phyloP scores from a whole-genome alignment of 306 rosid genomes.

The Malus sylvestris region DNA sequence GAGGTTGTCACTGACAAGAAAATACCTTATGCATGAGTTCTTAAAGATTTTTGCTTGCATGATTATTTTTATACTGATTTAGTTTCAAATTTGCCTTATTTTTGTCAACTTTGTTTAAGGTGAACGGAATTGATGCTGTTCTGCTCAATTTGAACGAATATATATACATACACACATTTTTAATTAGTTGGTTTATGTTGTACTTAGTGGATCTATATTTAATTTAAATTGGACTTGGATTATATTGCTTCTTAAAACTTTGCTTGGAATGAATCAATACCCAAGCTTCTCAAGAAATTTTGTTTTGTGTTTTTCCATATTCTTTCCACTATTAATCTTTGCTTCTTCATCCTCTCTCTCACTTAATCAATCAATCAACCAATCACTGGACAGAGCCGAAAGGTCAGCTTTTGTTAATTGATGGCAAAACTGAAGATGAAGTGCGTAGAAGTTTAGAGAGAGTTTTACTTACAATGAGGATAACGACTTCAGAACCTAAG shows the following conservation, averaged over 20 bases:
- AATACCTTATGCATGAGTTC: neutral
- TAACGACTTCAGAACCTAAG: slow-evolving; percentile 88
- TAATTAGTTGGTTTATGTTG: too few relatives aligned
- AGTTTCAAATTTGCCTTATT: too few relatives aligned
- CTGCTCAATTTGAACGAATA: too few relatives aligned
- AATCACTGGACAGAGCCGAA: slow-evolving; percentile 64
- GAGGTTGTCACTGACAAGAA: neutral
- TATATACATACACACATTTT: too few relatives aligned
- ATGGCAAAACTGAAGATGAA: slow-evolving; percentile 90
- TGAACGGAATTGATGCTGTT: too few relatives aligned
- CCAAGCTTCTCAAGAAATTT: neutral
- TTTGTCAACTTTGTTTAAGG: too few relatives aligned
- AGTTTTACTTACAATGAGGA: slow-evolving; percentile 90
- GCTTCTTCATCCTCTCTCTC: neutral
- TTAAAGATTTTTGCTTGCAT: neutral
- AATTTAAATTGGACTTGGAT: neutral
- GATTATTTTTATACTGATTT: too few relatives aligned
- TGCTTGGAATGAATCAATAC: neutral
- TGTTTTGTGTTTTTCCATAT: neutral
- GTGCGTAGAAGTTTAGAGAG: slow-evolving; percentile 81
- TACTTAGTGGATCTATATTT: too few relatives aligned
- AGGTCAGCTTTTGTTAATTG: slow-evolving; percentile 89
- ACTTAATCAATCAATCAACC: too few relatives aligned
- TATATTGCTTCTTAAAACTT: neutral
- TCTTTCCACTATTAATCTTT: neutral